Conservation (phyloP, 345 rosid species). For the Durio zibethinus region DNA sequence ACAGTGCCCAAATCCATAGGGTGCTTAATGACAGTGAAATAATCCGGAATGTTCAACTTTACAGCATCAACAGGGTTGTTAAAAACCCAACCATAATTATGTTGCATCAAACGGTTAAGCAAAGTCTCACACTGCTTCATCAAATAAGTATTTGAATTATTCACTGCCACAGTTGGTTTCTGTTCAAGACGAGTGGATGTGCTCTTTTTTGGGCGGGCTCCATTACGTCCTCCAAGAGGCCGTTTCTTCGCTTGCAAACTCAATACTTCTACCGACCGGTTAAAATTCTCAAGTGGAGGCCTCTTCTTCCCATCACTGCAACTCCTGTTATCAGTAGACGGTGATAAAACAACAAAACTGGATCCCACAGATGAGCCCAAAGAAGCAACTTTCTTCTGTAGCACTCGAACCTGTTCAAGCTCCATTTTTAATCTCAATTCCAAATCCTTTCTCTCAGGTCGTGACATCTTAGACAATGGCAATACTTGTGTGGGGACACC, state of each 20-base stretch:
- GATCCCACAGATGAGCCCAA: conserved; percentile 41
- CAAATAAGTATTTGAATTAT: conserved; percentile 28
- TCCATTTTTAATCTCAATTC: conserved; percentile 55
- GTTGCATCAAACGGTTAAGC: conserved; percentile 57
- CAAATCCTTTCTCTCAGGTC: conserved; percentile 54
- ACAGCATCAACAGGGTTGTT: conserved; percentile 74
- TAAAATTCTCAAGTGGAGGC: conserved; percentile 36
- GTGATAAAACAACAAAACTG: conserved; percentile 36
- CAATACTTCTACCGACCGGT: conserved; percentile 29
- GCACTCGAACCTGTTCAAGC: conserved; percentile 64
- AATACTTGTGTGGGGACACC: conserved; percentile 53
- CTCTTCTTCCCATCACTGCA: conserved; percentile 69
- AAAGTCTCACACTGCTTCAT: conserved; percentile 73
- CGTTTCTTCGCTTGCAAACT: conserved; percentile 54
- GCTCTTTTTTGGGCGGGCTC: conserved; percentile 43
- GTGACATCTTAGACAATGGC: conserved; percentile 58
- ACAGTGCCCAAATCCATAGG: conserved; percentile 98
- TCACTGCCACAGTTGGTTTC: conserved; percentile 29
- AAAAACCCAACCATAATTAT: conserved; percentile 63
- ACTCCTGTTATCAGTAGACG: conserved; percentile 54
- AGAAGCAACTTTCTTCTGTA: conserved; percentile 53
- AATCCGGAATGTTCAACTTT: conserved; percentile 80
- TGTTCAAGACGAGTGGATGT: conserved; percentile 28
- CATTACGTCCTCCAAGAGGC: conserved; percentile 39
- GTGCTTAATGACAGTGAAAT: conserved; percentile 66